These are phyloP conservation scores for Colletotrichum spinosum DNA, from an alignment of 2,329 filamentous ascomycete genomes.

Conservation along the genomic window DNA sequence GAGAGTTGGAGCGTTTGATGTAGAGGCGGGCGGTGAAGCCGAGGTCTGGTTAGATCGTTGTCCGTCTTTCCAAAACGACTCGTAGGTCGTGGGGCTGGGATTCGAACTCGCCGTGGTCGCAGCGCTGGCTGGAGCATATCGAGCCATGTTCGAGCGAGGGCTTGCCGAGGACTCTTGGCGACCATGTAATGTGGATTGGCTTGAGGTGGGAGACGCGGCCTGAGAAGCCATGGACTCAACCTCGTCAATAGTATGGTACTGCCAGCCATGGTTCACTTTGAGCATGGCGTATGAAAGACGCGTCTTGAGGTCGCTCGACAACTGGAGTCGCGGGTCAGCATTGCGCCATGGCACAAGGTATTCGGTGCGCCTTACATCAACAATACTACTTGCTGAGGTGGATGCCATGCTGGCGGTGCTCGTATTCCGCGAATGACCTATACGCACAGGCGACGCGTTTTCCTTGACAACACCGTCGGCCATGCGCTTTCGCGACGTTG, in stretches of 20 bases:
- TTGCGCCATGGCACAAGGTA: neutral
- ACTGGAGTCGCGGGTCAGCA: slow-evolving; percentile 56
- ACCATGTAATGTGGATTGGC: slow-evolving; percentile 66
- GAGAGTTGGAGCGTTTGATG: slow-evolving; percentile 52
- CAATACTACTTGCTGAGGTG: slow-evolving; percentile 76
- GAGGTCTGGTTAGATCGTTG: slow-evolving; percentile 36
- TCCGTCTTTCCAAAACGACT: slow-evolving; percentile 57
- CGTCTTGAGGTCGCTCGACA: slow-evolving; percentile 83
- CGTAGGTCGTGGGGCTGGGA: slow-evolving; percentile 46
- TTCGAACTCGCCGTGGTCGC: slow-evolving; percentile 42
- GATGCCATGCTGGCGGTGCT: slow-evolving; percentile 74
- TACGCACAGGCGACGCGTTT: slow-evolving; percentile 59
- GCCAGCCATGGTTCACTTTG: slow-evolving; percentile 92
- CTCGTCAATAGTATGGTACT: slow-evolving; percentile 81
- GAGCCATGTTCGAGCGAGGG: slow-evolving; percentile 50
- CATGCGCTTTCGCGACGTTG: slow-evolving; percentile 74
- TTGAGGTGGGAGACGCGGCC: slow-evolving; percentile 71
- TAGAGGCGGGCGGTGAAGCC: slow-evolving; percentile 51
- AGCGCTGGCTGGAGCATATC: slow-evolving; percentile 29
- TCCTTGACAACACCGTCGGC: slow-evolving; percentile 80
- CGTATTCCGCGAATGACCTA: slow-evolving; percentile 76
- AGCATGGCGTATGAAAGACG: slow-evolving; percentile 93
- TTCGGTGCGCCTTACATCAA: slow-evolving; percentile 71
- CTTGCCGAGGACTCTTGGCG: slow-evolving; percentile 66
- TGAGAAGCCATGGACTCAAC: slow-evolving; percentile 81